Percentiles rank a stretch among this genome's conserved stretches.
These are phyloP conservation scores for Cladorrhinum samala DNA, from an alignment of 495 filamentous ascomycete species.

Conservation along the genomic window DNA sequence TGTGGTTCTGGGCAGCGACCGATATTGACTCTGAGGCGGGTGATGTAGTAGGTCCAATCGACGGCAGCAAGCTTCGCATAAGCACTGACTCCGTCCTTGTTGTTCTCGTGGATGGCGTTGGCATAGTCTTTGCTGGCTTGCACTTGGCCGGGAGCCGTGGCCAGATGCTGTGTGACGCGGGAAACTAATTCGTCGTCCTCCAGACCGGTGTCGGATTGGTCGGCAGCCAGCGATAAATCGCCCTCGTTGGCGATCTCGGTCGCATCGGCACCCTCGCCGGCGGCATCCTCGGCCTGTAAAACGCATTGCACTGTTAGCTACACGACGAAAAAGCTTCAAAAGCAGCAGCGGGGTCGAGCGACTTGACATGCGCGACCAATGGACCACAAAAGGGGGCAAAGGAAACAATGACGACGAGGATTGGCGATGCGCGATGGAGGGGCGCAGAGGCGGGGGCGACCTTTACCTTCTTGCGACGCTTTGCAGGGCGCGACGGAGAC, in stretches of 20 bases:
- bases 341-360: too few species aligned
- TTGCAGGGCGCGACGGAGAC: slow-evolving; percentile 64
- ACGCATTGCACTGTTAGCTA: slow-evolving; percentile 2
- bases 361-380: too few species aligned
- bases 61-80: slow-evolving; percentile 90
- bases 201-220: slow-evolving; percentile 40
- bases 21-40: slow-evolving; percentile 71
- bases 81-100: slow-evolving; percentile 71
- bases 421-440: slow-evolving; percentile 17
- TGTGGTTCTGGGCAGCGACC: slow-evolving; percentile 48
- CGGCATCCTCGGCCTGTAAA: slow-evolving; percentile 15
- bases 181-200: slow-evolving; percentile 60
- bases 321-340: background rate
- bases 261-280: slow-evolving; percentile 15
- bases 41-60: slow-evolving; percentile 94
- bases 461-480: slow-evolving; percentile 69
- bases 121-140: slow-evolving; percentile 68
- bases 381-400: slow-evolving; percentile 1
- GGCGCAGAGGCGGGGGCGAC: slow-evolving; percentile 3
- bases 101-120: slow-evolving; percentile 62
- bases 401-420: slow-evolving; percentile 18
- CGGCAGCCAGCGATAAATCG: slow-evolving; percentile 38
- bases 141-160: slow-evolving; percentile 48
- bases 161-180: slow-evolving; percentile 64
- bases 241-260: slow-evolving; percentile 33